Evolutionary conservation across 371 early-diverging fungal genomes (phyloP), one percentile per base, ranked within the genome.

Genomic region (Encephalitozoon intestinalis): DNA sequence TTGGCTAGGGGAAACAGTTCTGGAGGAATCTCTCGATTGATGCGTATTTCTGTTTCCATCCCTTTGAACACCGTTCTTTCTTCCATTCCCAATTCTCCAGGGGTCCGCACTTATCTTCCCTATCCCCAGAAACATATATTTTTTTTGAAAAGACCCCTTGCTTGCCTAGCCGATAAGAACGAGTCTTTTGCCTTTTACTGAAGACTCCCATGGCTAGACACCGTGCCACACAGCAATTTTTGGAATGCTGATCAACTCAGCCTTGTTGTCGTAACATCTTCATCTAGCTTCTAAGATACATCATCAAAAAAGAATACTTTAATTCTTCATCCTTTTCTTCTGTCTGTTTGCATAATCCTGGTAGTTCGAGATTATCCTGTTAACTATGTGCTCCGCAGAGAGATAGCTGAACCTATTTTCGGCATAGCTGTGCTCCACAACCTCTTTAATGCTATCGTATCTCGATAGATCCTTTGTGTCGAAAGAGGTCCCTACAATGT

Each of bases 281-380:
- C 49, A 46, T 18, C 18, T 21, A 46, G 5, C 49, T 15, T 18
- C 49, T 21, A 5, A 11, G 1, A 41, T 18, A 21, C 2, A 4
- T 3, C n/a, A 46, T 43, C 12, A 4, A 21, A 46, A 46, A 46
- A 46, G 49, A 46, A 46, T 7, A 3, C 49, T 46, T 46, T 58
- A 30, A 15, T 31, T 58, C 34, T 6, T 18, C 9, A 30, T 40
- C 40, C 64, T 76, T 31, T 63, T 70, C 37, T 41, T 51, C 30
- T 70, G 58, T 44, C 67, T 70, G 1, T 76, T 43, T 44, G 26
- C 46, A 71, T 65, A 76, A 9, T n/a, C n/a, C n/a, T 70, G 43
- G 40, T 76, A 76, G 49, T 76, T 76, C 2, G 31, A 31, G 54
- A 67, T 41, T 39, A 72, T 67, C 39, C 78, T 66, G 2, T 77